Conservation (phyloP, 2,329 filamentous ascomycete species). For the Paecilomyces niveus region DNA sequence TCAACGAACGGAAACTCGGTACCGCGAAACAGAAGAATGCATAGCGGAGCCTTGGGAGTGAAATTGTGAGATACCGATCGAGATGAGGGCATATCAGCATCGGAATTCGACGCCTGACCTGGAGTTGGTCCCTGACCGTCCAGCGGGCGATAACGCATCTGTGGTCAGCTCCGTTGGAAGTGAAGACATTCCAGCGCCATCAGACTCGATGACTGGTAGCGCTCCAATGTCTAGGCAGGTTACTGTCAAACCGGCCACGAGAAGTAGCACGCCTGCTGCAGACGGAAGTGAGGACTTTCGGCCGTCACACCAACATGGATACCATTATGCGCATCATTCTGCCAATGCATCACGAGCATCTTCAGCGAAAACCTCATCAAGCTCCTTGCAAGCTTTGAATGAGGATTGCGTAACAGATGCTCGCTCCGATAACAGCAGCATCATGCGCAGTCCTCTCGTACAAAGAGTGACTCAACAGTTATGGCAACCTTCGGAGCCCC, state of each 20-base stretch:
- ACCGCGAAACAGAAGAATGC: not conserved
- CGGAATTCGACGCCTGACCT: not conserved
- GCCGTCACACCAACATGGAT: conserved; percentile 10
- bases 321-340: conserved; percentile 27
- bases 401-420: conserved; percentile 30
- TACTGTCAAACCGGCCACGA: not conserved
- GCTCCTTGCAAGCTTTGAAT: conserved; percentile 35
- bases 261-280: too few species aligned
- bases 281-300: conserved; percentile 3
- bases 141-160: not conserved
- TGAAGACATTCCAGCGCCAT: not conserved
- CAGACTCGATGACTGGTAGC: not conserved
- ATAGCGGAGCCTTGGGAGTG: conserved; percentile 2
- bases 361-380: conserved; percentile 36
- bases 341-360: conserved; percentile 26
- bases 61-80: conserved; percentile 1
- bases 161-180: not conserved
- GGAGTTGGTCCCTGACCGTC: not conserved
- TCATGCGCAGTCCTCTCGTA: conserved; percentile 15
- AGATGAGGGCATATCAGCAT: not conserved
- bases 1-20: not conserved
- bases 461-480: conserved; percentile 23
- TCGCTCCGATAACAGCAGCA: conserved; percentile 22
- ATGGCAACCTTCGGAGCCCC: conserved; percentile 4
- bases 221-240: not conserved